phyloP scores from a whole-genome alignment of 148 eudicot species.

The Tetragonia tetragonoides region DNA sequence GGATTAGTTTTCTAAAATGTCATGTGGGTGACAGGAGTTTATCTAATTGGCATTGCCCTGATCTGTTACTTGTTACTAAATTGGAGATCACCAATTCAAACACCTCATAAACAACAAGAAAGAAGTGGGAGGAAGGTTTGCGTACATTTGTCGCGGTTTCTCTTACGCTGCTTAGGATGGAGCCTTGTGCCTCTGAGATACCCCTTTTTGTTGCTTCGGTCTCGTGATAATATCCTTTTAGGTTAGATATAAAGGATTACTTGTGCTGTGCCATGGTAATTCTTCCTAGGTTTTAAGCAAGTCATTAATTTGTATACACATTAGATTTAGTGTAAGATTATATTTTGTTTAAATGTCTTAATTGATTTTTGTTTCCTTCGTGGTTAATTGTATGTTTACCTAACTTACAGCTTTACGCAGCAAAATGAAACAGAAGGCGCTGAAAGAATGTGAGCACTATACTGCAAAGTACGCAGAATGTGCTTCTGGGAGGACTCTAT shows the following conservation, averaged over 20 bases:
- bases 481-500: conserved; percentile 80
- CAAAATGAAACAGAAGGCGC: conserved; percentile 95
- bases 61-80: neutral
- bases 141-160: neutral
- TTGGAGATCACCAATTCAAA: neutral
- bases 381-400: conserved; percentile 32
- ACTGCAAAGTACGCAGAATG: conserved; percentile 82
- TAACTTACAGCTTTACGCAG: conserved; percentile 85
- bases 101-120: neutral
- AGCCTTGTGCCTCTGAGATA: neutral
- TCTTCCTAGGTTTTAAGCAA: neutral
- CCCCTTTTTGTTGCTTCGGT: neutral
- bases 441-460: conserved; percentile 69
- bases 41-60: neutral
- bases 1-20: neutral
- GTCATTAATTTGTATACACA: neutral
- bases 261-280: neutral
- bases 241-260: neutral
- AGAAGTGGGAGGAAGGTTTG: neutral
- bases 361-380: neutral
- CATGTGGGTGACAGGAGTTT: neutral
- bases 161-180: neutral
- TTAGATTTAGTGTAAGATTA: neutral
- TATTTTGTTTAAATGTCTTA: neutral
- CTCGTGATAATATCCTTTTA: neutral